Base-by-base conservation (phyloP, 176 grass and related monocot genomes). In the Oryza rufipogon region DNA sequence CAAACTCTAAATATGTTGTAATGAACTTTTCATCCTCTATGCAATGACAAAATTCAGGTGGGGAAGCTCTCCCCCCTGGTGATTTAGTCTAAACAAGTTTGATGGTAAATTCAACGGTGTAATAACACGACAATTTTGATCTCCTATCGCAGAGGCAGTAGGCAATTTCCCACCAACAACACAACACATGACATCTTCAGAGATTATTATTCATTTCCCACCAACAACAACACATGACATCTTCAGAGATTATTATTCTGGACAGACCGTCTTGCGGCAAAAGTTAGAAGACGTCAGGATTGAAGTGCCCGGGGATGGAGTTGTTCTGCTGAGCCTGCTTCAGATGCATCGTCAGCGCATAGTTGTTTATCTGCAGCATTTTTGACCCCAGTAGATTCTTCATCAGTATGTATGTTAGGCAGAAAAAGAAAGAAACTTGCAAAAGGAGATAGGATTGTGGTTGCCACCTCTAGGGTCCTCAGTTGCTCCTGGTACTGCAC, bases 401-500 rank as follows among this genome's bases (percentile, higher is more conserved):
- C 42, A 85, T 73, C 42, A 85, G 69, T 64, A 49, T n/a, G 56
- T 45, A 76, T 25, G 12, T 52, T n/a, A 23, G 8, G 9, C 8
- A 23, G 13, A n/a, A n/a, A 51, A 41, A 38, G 5, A 58, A 8
- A 79, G 63, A 32, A 20, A n/a, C 16, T 26, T 48, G 17, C 51
- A 11, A 7, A 25, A 42, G 11, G 42, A 58, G 20, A 9, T 28
- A 54, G 4, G 33, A 36, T 34, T 77, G 45, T 83, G 45, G 25
- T 34, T 77, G 45, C 80, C 74, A 97, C 94, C 94, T 97, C 92
- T 9, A 97, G 81, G 22, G 81, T 94, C 66, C 92, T 86, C 54
- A 97, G 64, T 73, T 94, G 92, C 74, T 94, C 95, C 77, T 97
- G 92, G 68, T 90, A 94, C 75, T 97, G 92, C 64, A 94, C 44